Conservation (phyloP, 805 yeast genomes). For the Wickerhamomyces queroliae region DNA sequence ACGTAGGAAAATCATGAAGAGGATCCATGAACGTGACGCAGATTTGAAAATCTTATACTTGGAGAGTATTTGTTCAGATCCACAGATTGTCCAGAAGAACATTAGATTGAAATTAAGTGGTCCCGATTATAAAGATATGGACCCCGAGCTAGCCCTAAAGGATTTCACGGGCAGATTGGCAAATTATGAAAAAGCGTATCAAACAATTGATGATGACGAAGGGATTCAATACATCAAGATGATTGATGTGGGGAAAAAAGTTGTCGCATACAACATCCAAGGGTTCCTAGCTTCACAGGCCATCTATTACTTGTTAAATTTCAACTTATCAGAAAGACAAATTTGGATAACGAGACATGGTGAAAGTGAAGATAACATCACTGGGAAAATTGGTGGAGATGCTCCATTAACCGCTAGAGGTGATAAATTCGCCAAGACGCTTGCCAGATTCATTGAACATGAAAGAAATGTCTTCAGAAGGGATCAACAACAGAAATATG, state of each 20-base stretch:
- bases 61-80: constrained; percentile 85
- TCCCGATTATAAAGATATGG: constrained; percentile 87
- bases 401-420: constrained; percentile 80
- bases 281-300: constrained; percentile 90
- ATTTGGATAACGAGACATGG: constrained; percentile 97
- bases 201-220: constrained; percentile 79
- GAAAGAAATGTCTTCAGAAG: constrained; percentile 66
- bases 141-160: constrained; percentile 66
- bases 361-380: constrained; percentile 78
- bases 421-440: constrained; percentile 60
- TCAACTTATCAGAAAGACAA: constrained; percentile 83
- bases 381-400: constrained; percentile 91
- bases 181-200: constrained; percentile 86
- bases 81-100: constrained; percentile 72
- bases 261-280: constrained; percentile 85
- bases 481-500: constrained; percentile 50
- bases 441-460: constrained; percentile 66
- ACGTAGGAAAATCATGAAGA: constrained; percentile 50
- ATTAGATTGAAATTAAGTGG: constrained; percentile 83
- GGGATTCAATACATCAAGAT: constrained; percentile 82
- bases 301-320: constrained; percentile 80
- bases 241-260: constrained; percentile 94
- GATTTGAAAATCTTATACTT: constrained; percentile 74
- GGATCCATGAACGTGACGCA: constrained; percentile 50
- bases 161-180: constrained; percentile 79